phyloP scores from a whole-genome alignment of 768 basidiomycete species.

The Phaeolepiota aurea region DNA sequence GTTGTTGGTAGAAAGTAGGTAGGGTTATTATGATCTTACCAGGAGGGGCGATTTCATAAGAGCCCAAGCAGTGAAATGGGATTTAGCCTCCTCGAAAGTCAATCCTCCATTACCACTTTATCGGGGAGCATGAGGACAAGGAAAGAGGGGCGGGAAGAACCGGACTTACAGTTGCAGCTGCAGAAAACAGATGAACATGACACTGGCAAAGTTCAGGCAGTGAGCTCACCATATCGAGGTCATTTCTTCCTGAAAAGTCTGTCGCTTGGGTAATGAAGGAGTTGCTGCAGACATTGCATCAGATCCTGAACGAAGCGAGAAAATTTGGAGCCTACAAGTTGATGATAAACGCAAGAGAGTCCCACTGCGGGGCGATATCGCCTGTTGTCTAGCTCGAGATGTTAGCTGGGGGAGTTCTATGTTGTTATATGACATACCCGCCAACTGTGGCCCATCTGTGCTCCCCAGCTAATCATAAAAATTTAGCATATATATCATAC shows the following conservation, averaged over 20 bases:
- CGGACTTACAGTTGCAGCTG: slow-evolving; percentile 47
- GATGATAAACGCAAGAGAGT: slow-evolving; percentile 47
- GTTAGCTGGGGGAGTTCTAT: neutral
- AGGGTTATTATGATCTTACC: slow-evolving; percentile 12
- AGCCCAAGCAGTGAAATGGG: slow-evolving; percentile 69
- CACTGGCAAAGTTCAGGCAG: neutral
- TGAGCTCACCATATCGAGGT: slow-evolving; percentile 52
- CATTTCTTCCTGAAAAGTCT: slow-evolving; percentile 60
- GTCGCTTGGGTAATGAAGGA: slow-evolving; percentile 59
- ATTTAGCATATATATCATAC: neutral
- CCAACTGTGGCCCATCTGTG: slow-evolving; percentile 58
- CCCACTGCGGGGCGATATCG: slow-evolving; percentile 46
- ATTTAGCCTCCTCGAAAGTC: slow-evolving; percentile 54
- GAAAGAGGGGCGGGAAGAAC: neutral
- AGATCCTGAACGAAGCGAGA: neutral
- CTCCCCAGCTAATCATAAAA: slow-evolving; percentile 35
- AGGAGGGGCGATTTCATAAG: slow-evolving; percentile 58
- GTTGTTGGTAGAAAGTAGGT: neutral
- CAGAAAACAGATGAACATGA: neutral
- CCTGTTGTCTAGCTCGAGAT: slow-evolving; percentile 33
- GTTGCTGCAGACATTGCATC: slow-evolving; percentile 29
- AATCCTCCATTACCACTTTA: slow-evolving; percentile 56
- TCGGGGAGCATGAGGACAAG: slow-evolving; percentile 1
- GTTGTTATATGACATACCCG: slow-evolving; percentile 28
- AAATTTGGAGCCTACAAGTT: slow-evolving; percentile 35